phyloP scores from a whole-genome alignment of 208 protist species.

The Leishmania major region DNA sequence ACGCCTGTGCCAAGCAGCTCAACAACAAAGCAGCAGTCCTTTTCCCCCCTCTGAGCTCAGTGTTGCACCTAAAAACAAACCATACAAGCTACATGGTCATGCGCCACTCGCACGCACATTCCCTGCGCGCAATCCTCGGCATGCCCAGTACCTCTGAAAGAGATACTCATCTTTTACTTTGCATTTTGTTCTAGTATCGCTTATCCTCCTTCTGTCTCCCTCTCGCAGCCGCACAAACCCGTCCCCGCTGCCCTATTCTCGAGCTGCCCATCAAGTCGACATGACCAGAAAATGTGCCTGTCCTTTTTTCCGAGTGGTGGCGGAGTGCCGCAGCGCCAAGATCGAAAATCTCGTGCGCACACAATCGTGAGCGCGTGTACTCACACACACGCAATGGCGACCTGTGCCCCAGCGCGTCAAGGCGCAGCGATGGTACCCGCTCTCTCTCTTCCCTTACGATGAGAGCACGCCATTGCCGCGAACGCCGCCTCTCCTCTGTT shows the following conservation, averaged over 20 bases:
- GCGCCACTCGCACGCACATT: background rate
- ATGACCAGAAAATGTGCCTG: background rate
- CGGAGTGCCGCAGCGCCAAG: background rate
- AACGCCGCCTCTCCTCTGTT: background rate
- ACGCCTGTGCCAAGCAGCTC: background rate
- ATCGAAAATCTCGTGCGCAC: background rate
- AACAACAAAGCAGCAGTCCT: background rate
- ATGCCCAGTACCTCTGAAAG: background rate
- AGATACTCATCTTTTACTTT: background rate
- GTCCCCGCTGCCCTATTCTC: background rate
- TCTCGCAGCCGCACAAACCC: background rate
- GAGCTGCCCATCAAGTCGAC: background rate
- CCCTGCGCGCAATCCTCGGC: background rate
- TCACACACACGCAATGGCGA: constrained; percentile 28
- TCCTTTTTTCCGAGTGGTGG: background rate
- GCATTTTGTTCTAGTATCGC: background rate
- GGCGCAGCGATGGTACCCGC: background rate
- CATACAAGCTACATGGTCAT: background rate
- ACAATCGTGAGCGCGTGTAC: constrained; percentile 35
- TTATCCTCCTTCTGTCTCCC: background rate
- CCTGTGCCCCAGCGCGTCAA: constrained; percentile 16
- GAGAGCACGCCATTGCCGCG: background rate
- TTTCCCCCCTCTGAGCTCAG: background rate
- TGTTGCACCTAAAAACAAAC: background rate
- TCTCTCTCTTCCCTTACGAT: background rate